Conservation (phyloP, 2,329 filamentous ascomycete genomes). For the Esteya vermicola region DNA sequence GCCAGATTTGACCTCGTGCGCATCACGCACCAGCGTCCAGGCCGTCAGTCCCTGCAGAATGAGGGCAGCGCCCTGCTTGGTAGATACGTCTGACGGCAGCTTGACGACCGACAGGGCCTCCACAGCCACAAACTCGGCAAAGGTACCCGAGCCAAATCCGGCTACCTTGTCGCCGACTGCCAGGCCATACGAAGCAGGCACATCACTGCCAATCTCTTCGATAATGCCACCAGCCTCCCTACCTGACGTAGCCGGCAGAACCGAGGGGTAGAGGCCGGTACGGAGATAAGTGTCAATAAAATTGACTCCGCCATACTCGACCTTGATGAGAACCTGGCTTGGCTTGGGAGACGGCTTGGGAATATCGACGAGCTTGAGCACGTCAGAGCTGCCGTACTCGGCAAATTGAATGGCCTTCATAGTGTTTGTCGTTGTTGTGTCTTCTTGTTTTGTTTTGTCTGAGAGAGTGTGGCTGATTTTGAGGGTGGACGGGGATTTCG, state of each 20-base stretch:
- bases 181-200: slow-evolving; percentile 6
- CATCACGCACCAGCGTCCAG: slow-evolving; percentile 62
- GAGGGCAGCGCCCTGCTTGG: slow-evolving; percentile 51
- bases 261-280: slow-evolving; percentile 6
- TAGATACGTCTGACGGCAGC: slow-evolving; percentile 47
- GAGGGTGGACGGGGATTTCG: no score
- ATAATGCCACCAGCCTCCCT: slow-evolving; percentile 11
- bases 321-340: slow-evolving; percentile 63
- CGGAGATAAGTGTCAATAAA: slow-evolving; percentile 60
- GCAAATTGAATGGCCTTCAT: slow-evolving; percentile 62
- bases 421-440: background rate
- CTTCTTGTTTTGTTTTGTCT: background rate
- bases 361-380: slow-evolving; percentile 53
- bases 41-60: slow-evolving; percentile 74
- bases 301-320: slow-evolving; percentile 67
- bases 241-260: slow-evolving; percentile 8
- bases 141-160: slow-evolving; percentile 35
- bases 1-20: slow-evolving; percentile 19
- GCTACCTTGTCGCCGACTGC: slow-evolving; percentile 48
- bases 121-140: slow-evolving; percentile 42
- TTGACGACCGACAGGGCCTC: slow-evolving; percentile 40
- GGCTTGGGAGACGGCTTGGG: slow-evolving; percentile 52
- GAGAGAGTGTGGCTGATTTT: no score
- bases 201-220: slow-evolving; percentile 8
- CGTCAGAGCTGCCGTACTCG: slow-evolving; percentile 56